Evolutionary conservation across 2,329 filamentous ascomycete genomes (phyloP).

Genomic region (Thelonectria olida): DNA sequence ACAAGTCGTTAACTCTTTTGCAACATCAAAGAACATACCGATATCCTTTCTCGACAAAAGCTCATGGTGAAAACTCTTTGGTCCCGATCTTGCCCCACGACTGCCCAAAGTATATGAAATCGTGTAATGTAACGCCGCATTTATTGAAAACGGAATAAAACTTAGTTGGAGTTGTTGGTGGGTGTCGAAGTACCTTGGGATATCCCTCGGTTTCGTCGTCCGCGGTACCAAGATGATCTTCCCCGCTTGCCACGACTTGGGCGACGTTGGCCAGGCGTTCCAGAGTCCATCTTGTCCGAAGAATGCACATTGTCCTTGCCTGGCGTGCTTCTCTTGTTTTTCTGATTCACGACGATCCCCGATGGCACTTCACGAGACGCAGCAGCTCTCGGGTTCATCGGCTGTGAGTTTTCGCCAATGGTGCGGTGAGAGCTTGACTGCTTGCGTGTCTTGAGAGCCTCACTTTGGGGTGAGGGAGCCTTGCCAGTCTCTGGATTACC

Average conservation of each 20-base stretch:
- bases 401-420: neutral
- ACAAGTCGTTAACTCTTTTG: neutral
- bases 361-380: neutral
- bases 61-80: neutral
- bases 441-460: neutral
- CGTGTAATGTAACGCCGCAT: neutral
- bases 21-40: neutral
- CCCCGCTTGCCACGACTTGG: slow-evolving; percentile 39
- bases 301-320: slow-evolving; percentile 25
- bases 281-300: slow-evolving; percentile 3
- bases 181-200: slow-evolving; percentile 18
- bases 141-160: slow-evolving; percentile 2
- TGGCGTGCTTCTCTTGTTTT: neutral
- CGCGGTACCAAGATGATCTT: slow-evolving; percentile 37
- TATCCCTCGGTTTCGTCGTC: slow-evolving; percentile 38
- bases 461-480: neutral
- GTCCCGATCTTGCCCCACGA: neutral
- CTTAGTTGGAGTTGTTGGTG: slow-evolving; percentile 16
- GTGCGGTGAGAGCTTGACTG: neutral
- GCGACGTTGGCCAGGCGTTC: slow-evolving; percentile 20
- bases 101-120: slow-evolving; percentile 1
- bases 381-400: neutral
- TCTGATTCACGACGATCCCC: neutral
- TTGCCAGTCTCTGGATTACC: neutral
- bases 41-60: neutral